Percentiles rank a stretch among this genome's conserved stretches.
Evolutionary conservation across 2,329 filamentous ascomycete genomes (phyloP).

Genomic region (Periconia sp.): DNA sequence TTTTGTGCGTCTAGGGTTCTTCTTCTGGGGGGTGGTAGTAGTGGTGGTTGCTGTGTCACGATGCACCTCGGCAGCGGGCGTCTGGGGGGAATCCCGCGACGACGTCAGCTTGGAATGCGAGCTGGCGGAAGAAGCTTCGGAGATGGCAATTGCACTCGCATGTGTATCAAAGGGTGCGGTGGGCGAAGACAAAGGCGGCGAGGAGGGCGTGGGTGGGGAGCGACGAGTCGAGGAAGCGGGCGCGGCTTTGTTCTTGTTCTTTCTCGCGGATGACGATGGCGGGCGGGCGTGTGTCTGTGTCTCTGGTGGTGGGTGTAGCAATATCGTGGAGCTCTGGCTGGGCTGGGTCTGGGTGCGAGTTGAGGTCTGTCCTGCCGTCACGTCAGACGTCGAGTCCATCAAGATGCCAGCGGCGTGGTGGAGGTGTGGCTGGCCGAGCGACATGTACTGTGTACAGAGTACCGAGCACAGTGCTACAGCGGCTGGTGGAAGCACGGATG

Average conservation of each 20-base stretch:
- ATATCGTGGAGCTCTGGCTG: neutral
- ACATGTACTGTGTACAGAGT: neutral
- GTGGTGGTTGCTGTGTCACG: conserved; percentile 10
- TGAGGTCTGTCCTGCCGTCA: conserved; percentile 17
- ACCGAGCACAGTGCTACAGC: no score
- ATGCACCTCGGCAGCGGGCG: conserved; percentile 21
- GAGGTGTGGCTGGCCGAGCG: conserved; percentile 9
- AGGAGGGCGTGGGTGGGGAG: conserved; percentile 10
- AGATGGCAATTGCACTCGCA: conserved; percentile 29
- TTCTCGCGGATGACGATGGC: conserved; percentile 7
- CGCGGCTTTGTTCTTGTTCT: conserved; percentile 26
- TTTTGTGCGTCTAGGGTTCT: conserved; percentile 30
- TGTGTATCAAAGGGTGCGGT: conserved; percentile 19
- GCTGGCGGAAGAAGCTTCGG: conserved; percentile 27
- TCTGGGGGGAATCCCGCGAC: conserved; percentile 28
- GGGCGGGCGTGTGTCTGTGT: neutral
- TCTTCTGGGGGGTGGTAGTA: conserved; percentile 26
- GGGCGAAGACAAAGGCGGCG: conserved; percentile 12
- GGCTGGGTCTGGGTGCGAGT: conserved; percentile 4
- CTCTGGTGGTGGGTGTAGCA: neutral
- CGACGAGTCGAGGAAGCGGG: conserved; percentile 11
- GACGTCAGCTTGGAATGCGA: conserved; percentile 32
- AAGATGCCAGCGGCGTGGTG: conserved; percentile 5
- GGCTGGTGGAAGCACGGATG: conserved; percentile 2
- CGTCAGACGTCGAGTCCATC: conserved; percentile 24